Percentiles rank a stretch among this genome's conserved stretches.
phyloP scores from a whole-genome alignment of 208 protist species.

The Leishmania turanica region DNA sequence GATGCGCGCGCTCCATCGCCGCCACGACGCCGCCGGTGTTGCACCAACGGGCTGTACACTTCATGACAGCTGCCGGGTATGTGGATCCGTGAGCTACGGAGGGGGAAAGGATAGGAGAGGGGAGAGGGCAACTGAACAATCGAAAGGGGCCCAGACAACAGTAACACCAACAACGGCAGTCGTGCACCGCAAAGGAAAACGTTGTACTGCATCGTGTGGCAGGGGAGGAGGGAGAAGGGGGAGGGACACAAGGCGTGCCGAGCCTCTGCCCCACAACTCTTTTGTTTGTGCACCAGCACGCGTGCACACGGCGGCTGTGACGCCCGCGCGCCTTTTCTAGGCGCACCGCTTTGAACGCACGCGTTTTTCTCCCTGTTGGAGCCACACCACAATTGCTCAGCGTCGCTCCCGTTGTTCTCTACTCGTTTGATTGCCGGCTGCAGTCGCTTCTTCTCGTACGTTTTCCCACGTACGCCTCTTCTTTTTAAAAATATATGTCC shows the following conservation, averaged over 20 bases:
- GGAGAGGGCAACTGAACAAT: not conserved
- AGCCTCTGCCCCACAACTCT: not conserved
- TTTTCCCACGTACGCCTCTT: not conserved
- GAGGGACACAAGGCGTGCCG: not conserved
- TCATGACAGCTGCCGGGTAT: conserved; percentile 10
- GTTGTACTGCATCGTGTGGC: not conserved
- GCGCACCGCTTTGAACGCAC: not conserved
- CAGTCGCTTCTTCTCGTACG: not conserved
- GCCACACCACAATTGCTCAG: not conserved
- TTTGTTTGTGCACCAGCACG: not conserved
- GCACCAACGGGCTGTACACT: not conserved
- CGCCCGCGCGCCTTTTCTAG: not conserved
- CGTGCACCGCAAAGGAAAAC: not conserved
- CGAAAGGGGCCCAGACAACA: not conserved
- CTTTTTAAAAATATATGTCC: not conserved
- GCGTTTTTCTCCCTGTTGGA: not conserved
- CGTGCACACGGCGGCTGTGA: not conserved
- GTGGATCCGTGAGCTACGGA: not conserved
- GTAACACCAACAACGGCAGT: not conserved
- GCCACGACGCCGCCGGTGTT: not conserved
- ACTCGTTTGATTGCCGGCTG: not conserved
- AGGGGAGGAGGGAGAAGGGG: not conserved
- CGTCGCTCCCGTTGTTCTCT: not conserved
- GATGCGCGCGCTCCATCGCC: conserved; percentile 19
- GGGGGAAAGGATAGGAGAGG: not conserved